Base-by-base conservation (phyloP, 1,284 basidiomycete species). In the Pisolithus thermaeus region DNA sequence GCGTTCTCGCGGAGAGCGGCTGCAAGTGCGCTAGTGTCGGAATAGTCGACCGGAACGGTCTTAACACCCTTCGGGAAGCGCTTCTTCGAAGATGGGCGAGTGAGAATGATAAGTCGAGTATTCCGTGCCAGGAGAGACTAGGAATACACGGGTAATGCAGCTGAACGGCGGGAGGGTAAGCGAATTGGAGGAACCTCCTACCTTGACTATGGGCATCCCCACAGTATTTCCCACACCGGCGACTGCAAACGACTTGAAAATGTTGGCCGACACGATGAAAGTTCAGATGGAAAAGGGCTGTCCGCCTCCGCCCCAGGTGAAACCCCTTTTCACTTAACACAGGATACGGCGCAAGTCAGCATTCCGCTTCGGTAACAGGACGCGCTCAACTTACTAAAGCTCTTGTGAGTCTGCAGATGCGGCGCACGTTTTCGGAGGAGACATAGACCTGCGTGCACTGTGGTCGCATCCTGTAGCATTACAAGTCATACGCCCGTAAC, bases 201-300 rank as follows among this genome's bases (percentile, higher is more conserved):
- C 64, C 56, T 63, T 63, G 3, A 63, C 67, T 46, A 68, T 68
- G 28, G 61, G 65, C 28, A 45, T 55, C 39, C 64, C 66, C 43
- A 65, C 57, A 30, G 61, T 67, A 16, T 65, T 65, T 12, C 66
- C 63, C 12, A 66, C 59, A 3, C 63, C 66, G 7, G 46, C 62
- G 18, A 65, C 56, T 51, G 65, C 66, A 28, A 65, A 65, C 18
- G 66, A 65, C n/a, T 57, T 63, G 52, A 65, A 68, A 35, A 55
- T 50, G 63, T 67, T 64, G 36, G 40, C 51, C 44, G 50, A 28
- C 38, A 39, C 20, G 32, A 35, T 35, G 32, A 35, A 9, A 3
- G 38, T 39, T 39, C 12, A 14, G 22, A 22, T 12, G n/a, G 12
- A 7, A 39, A 22, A 20, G 38, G 18, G 11, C 3, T 12, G 36